A percentile compares a stretch with the other conserved stretches of the same genome.
Evolutionary conservation across 306 rosid genomes (phyloP).

Genomic region (Vigna mungo): DNA sequence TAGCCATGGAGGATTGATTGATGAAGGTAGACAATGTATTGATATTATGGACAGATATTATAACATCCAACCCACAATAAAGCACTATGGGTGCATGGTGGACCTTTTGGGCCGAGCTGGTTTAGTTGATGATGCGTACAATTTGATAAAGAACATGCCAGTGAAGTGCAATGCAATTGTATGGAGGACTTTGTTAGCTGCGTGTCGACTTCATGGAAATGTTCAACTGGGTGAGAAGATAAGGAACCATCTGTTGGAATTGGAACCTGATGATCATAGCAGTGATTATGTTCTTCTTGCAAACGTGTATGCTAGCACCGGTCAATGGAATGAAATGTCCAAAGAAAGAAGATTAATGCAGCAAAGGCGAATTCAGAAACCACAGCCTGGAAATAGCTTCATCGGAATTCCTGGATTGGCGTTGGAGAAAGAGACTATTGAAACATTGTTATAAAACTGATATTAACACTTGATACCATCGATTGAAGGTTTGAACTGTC

Average conservation of each 20-base stretch:
- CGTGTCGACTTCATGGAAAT: slow-evolving; percentile 65
- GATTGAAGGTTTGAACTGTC: slow-evolving; percentile 8
- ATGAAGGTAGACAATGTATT: slow-evolving; percentile 64
- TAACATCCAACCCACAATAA: slow-evolving; percentile 63
- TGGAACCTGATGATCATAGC: slow-evolving; percentile 67
- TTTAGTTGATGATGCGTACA: slow-evolving; percentile 66
- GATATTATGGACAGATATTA: slow-evolving; percentile 54
- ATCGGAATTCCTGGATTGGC: slow-evolving; percentile 39
- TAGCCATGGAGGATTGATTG: slow-evolving; percentile 73
- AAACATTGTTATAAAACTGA: slow-evolving; percentile 9
- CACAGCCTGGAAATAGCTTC: slow-evolving; percentile 66
- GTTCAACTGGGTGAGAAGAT: slow-evolving; percentile 71
- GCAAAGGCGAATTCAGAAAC: slow-evolving; percentile 50
- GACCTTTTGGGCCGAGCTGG: slow-evolving; percentile 86
- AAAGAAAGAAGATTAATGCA: slow-evolving; percentile 60
- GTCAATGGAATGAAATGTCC: slow-evolving; percentile 66
- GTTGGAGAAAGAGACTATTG: slow-evolving; percentile 9
- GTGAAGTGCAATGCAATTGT: slow-evolving; percentile 67
- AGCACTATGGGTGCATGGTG: slow-evolving; percentile 87
- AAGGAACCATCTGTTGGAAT: slow-evolving; percentile 60
- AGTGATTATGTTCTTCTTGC: slow-evolving; percentile 83
- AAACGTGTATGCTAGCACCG: slow-evolving; percentile 70
- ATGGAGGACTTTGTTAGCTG: slow-evolving; percentile 79
- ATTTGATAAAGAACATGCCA: slow-evolving; percentile 64
- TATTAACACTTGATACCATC: background rate